Conservation (phyloP, 371 early-diverging fungal genomes). For the Mucor circinelloides region DNA sequence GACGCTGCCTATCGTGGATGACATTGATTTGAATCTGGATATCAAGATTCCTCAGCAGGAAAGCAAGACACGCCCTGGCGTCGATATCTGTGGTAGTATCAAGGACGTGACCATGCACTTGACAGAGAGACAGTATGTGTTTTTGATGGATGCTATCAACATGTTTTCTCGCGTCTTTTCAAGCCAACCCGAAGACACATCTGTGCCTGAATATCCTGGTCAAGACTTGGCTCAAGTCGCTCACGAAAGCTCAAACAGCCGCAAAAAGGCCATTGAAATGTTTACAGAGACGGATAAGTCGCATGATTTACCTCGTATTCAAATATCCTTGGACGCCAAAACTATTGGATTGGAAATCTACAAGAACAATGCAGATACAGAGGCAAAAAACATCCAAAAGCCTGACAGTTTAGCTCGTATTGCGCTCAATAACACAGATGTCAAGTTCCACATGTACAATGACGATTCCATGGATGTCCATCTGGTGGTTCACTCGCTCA, state of each 20-base stretch:
- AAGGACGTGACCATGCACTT: conserved; percentile 80
- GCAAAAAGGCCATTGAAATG: not conserved
- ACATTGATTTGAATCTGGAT: conserved; percentile 77
- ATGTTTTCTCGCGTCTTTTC: conserved; percentile 43
- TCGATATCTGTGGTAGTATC: conserved; percentile 65
- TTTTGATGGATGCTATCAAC: conserved; percentile 73
- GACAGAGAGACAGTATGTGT: conserved; percentile 82
- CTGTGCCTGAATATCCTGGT: not conserved
- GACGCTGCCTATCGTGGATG: conserved; percentile 80
- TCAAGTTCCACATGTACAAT: conserved; percentile 62
- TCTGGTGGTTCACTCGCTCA: conserved; percentile 68
- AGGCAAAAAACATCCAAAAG: conserved; percentile 8
- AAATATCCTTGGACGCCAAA: conserved; percentile 18
- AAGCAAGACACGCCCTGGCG: conserved; percentile 25
- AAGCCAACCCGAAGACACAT: conserved; percentile 3
- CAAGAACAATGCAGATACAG: conserved; percentile 10
- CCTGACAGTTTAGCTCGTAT: conserved; percentile 39
- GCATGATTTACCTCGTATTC: conserved; percentile 15
- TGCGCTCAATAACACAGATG: conserved; percentile 55
- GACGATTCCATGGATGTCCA: conserved; percentile 73
- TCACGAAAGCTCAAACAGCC: not conserved
- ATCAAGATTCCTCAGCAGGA: conserved; percentile 45
- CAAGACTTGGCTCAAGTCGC: not conserved
- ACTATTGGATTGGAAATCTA: conserved; percentile 42
- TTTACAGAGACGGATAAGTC: not conserved